Percentiles rank a stretch among this genome's conserved stretches.
phyloP scores from a whole-genome alignment of 306 rosid species.

The Quercus bicolor region DNA sequence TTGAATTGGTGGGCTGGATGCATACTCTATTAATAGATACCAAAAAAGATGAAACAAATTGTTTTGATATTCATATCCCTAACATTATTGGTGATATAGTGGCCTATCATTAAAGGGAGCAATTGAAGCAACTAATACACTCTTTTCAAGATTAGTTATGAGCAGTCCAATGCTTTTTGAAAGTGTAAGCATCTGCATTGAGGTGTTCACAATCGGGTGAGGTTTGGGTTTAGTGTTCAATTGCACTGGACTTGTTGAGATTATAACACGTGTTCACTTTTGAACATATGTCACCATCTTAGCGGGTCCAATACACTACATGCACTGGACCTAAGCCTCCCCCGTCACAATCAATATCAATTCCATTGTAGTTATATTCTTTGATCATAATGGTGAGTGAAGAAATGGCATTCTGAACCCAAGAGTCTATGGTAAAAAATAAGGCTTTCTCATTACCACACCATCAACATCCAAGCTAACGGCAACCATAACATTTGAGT shows the following conservation, averaged over 20 bases:
- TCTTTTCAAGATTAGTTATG: too few species aligned
- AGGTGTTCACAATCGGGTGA: constrained; percentile 29
- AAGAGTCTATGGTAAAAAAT: constrained; percentile 47
- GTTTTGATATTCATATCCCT: too few species aligned
- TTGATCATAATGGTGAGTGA: constrained; percentile 64
- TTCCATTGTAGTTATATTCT: constrained; percentile 52
- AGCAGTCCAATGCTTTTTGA: accelerated
- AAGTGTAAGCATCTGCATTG: background rate
- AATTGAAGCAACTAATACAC: constrained; percentile 51
- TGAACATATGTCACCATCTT: too few species aligned
- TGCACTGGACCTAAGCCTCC: too few species aligned
- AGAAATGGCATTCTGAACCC: constrained; percentile 71
- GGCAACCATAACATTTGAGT: constrained; percentile 65
- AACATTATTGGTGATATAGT: too few species aligned
- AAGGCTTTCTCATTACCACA: constrained; percentile 11
- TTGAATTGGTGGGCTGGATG: too few species aligned
- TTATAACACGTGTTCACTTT: too few species aligned
- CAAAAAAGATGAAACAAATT: too few species aligned
- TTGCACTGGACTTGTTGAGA: accelerated
- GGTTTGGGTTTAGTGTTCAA: too few species aligned
- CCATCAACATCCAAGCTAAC: constrained; percentile 70
- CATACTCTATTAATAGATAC: too few species aligned
- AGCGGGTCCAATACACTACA: too few species aligned
- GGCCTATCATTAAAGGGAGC: constrained; percentile 64
- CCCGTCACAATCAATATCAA: constrained; percentile 52